Evolutionary conservation across 179 eudicot species (phyloP), one percentile per base, ranked within the genome.

Genomic region (Silene noctiflora): DNA sequence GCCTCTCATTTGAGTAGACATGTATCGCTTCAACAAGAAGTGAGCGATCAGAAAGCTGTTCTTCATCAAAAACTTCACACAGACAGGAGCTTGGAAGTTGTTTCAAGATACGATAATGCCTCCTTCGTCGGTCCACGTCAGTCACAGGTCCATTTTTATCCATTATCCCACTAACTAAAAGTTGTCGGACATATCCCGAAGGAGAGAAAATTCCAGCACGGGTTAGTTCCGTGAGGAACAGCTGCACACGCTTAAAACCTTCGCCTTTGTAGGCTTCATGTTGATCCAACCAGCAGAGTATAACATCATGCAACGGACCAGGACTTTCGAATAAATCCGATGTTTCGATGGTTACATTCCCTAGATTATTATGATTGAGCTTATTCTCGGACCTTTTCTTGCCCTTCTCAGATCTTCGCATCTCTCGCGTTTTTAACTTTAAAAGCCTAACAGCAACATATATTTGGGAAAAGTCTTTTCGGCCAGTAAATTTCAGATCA

Each of bases 241-340:
- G 78, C 64, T 91, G 93, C 69, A 91, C 86, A 63, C 94, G 92
- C 83, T 86, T 89, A 70, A 86, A 86, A 73, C 96, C 96, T 80
- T 94, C 94, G 68, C 91, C 85, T 70, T 83, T 89, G 31, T 84
- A 91, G 35, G 82, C 85, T 74, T 93, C 93, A 81, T 96, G 98
- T 73, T 91, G 99, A 86, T 96, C 99, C 67, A 96, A 76, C 97
- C 97, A 96, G 81, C 99, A 91, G 16, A 91, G 91, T 61, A 93
- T 76, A 25, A 85, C 80, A 83, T 96, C 99, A 88, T 96, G 99
- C 72, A 96, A 85, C 12, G 94, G 90, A 76, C 97, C 85, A 56
- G 99, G 97, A 77, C 99, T 91, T 81, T 90, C 91, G 77, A 90
- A 89, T 73, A 87, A 59, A 77, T 87, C 84, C 12, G 89, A 84